A percentile compares a stretch with the other conserved stretches of the same genome.
phyloP scores from a whole-genome alignment of 495 filamentous ascomycete genomes.

The Hypoxylon lienhwacheense region DNA sequence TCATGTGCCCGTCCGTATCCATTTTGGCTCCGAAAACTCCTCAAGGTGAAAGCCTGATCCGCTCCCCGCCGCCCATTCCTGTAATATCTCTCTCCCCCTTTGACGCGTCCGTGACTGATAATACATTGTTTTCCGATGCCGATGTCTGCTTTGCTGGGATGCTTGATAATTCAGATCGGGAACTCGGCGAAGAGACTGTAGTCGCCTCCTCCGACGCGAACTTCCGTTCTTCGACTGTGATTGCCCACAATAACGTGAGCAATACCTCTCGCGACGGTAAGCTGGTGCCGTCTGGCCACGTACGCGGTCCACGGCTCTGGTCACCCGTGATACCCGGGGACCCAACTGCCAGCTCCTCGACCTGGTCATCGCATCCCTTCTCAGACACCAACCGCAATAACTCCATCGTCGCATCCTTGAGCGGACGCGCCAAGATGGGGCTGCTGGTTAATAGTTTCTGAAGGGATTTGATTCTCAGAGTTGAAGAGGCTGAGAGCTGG shows the following conservation, averaged over 20 bases:
- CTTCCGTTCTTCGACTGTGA: slow-evolving; percentile 52
- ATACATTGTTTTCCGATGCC: slow-evolving; percentile 35
- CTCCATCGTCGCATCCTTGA: slow-evolving; percentile 87
- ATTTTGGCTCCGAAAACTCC: slow-evolving; percentile 30
- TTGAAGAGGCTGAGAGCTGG: slow-evolving; percentile 42
- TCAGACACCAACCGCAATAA: slow-evolving; percentile 72
- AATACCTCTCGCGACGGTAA: slow-evolving; percentile 56
- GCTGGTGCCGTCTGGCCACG: slow-evolving; percentile 46
- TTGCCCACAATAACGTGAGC: slow-evolving; percentile 56
- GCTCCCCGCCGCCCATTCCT: slow-evolving; percentile 18
- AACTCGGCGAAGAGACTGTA: slow-evolving; percentile 30
- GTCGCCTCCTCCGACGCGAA: slow-evolving; percentile 17
- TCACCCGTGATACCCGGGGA: slow-evolving; percentile 45
- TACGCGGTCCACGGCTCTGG: slow-evolving; percentile 43
- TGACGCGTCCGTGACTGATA: slow-evolving; percentile 23
- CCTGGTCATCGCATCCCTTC: slow-evolving; percentile 42
- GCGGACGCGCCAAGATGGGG: slow-evolving; percentile 87
- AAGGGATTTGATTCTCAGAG: slow-evolving; percentile 54
- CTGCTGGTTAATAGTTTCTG: slow-evolving; percentile 72
- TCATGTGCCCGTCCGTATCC: slow-evolving; percentile 16
- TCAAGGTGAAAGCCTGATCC: slow-evolving; percentile 29
- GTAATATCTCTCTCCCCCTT: slow-evolving; percentile 30
- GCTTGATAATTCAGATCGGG: slow-evolving; percentile 34
- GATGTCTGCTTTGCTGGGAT: slow-evolving; percentile 35
- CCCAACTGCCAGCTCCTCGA: slow-evolving; percentile 45